Evolutionary conservation across 345 rosid species (phyloP), one percentile per base, ranked within the genome.

Genomic region (Litchi chinensis): DNA sequence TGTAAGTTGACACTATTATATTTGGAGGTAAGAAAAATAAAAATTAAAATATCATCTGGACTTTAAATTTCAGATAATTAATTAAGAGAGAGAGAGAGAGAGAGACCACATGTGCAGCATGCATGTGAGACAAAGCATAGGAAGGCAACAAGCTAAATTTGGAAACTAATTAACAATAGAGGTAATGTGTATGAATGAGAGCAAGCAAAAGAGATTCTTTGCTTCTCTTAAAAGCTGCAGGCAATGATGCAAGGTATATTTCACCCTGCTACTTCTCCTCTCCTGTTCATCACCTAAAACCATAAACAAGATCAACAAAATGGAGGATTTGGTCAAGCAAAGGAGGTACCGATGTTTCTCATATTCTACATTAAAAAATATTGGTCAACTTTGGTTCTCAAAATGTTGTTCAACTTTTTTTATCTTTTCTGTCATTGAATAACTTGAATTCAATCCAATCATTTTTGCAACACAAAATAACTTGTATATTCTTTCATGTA

Each of bases 181-280:
- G 6, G 67, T n/a, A 48, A 22, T 28, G 48, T 26, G 5, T 22
- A 32, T 32, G 37, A 32, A 4, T 18, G 41, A 3, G 0, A 68
- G 5, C 28, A 28, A 39, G 26, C 56, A 15, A 19, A 0, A 24
- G 46, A 60, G 76, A 85, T 85, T 64, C 86, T 79, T 87, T 77
- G 82, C 88, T 85, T 83, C 74, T 43, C 10, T 71, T 70, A 48
- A 81, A 87, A 83, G 83, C 83, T 77, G 68, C 10, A 62, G 65
- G 69, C 54, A 74, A 75, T 39, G 67, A 62, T 68, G 69, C 54
- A 74, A 75, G 40, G 67, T 52, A 71, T 75, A 70, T 82, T 9
- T 62, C 13, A 24, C 60, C 28, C 73, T 68, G 57, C 77, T 69
- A 40, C 68, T 77, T 22, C 21, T 24, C 26, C 0, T 73, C 32